Base-by-base conservation (phyloP, 805 yeast species). In the Candida sonorensis region DNA sequence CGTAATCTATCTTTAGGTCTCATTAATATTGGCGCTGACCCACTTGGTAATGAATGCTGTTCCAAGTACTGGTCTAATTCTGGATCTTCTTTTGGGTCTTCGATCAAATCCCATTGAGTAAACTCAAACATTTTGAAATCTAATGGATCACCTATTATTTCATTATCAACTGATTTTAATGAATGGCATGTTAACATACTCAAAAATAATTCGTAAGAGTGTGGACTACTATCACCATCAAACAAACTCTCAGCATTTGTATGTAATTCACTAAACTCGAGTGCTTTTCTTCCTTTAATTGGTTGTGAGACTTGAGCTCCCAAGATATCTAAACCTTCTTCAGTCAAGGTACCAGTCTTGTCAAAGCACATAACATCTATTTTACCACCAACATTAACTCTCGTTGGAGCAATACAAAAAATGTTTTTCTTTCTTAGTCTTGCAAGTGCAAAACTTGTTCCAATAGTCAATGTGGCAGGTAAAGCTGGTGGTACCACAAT, bases 401-500 rank as follows among this genome's bases (percentile, higher is more conserved):
- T 71, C 2, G 92, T 84, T 3, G 99, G 98, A 2, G 96, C 77
- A 35, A 90, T 90, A 56, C 98, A 92, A 47, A 79, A 92, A 2
- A 94, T 78, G 25, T 72, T 64, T 38, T 72, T 71, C 38, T 68
- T 60, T 40, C 85, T 77, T 40, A 92, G 64, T 40, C 97, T 67
- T 19, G 76, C 66, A 17, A 92, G 59, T 0, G 98, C 95, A 63
- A 92, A 88, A 43, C 90, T 85, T 0, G 97, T 88, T 13, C 98
- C 99, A 38, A 92, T 90, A 0, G 98, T 87, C 39, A 92, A 63
- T 0, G 99, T 92, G 0, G 98, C 98, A 0, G 99, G 99, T 27
- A 92, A 67, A 0, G 98, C 98, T 1, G 99, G 99, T 1, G 99
- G 99, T 1, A 92, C 96, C 6, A 92, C 98, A 53, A 92, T 87